phyloP scores from a whole-genome alignment of 148 eudicot species.

The Arctostaphylos glauca region DNA sequence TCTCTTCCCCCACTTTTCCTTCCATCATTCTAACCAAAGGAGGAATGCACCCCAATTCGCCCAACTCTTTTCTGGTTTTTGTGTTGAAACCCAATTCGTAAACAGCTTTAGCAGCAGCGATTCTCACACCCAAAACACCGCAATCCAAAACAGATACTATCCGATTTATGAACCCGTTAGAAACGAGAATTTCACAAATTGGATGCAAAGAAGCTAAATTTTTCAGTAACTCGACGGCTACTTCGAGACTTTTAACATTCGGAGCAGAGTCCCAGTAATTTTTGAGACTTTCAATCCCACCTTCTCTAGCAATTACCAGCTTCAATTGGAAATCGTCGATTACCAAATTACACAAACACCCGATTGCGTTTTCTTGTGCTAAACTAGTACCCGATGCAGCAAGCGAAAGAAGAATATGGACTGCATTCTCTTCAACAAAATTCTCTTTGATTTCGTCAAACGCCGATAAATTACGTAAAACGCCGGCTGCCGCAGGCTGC shows the following conservation, averaged over 20 bases:
- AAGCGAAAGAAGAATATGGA: constrained; percentile 45
- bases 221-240: constrained; percentile 49
- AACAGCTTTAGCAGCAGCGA: constrained; percentile 62
- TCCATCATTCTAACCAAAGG: constrained; percentile 63
- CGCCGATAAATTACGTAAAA: constrained; percentile 54
- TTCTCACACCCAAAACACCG: constrained; percentile 65
- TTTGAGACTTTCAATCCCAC: constrained; percentile 63
- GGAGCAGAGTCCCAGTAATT: constrained; percentile 68
- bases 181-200: constrained; percentile 49
- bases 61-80: constrained; percentile 64
- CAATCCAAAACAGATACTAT: constrained; percentile 47
- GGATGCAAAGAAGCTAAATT: constrained; percentile 46
- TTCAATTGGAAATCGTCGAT: constrained; percentile 55
- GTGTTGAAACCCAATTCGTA: constrained; percentile 51
- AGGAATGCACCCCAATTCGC: constrained; percentile 68
- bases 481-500: constrained; percentile 71
- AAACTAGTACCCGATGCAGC: constrained; percentile 55
- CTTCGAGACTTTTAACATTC: constrained; percentile 41
- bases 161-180: constrained; percentile 48
- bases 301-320: constrained; percentile 60
- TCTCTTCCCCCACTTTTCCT: constrained; percentile 78
- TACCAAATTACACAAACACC: constrained; percentile 66
- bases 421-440: constrained; percentile 71
- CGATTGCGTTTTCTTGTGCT: constrained; percentile 74
- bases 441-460: constrained; percentile 65